Base-by-base conservation (phyloP, 345 rosid genomes). In the Camelina hispida region DNA sequence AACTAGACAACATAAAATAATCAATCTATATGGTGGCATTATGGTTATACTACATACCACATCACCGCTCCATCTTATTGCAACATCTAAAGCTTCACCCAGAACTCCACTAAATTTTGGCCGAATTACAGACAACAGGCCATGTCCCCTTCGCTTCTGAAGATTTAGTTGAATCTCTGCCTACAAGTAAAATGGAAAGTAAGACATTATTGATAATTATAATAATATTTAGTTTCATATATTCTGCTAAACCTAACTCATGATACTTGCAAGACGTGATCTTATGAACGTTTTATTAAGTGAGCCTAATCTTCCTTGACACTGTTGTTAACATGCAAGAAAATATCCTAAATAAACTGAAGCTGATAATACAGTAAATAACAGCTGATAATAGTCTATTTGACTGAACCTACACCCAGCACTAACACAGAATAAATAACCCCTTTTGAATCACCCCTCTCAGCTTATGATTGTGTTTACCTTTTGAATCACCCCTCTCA, bases 31-130 rank as follows among this genome's bases (percentile, higher is more conserved):
- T 28, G 30, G 30, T 28, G 5, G 30, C 30, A 28, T 28, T 37
- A 55, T 18, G 15, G 66, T 69, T 44, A 35, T 55, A 59, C 68
- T 70, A 88, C 97, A 87, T 79, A 94, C 98, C 86, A 94, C 98
- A 84, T 94, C 98, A 67, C 98, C 98, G 51, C 96, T 94, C 97
- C 97, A 94, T 82, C 98, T 87, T 68, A 87, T 93, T 71, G 96
- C 92, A 74, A 91, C 89, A 68, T 94, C 97, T 57, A 94, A 81
- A 76, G 96, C 93, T 89, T 94, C 97, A 59, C 98, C 98, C 32
- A 94, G 89, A 69, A 91, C 90, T 74, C 98, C 97, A 52, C 97
- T 94, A 81, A 94, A 94, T 83, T 94, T 94, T 59, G 98, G 98
- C 73, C 80, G 84, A 62, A 90, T 87, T 42, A 89, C 97, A 60